A percentile compares a stretch with the other conserved stretches of the same genome.
Conservation (phyloP, 306 rosid genomes). For the Quillaja saponaria region DNA sequence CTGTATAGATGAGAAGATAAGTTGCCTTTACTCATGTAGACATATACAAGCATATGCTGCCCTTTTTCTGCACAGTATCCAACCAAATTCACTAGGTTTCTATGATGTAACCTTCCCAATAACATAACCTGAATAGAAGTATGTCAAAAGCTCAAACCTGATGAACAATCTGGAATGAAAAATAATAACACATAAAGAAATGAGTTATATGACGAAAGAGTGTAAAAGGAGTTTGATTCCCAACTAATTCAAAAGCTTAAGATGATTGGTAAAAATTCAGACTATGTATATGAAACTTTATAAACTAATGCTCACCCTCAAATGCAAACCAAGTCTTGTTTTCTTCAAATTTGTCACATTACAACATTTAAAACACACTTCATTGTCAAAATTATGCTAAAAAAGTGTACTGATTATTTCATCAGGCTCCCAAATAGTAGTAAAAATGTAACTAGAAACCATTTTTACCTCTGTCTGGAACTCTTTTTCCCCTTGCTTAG, state of each 20-base stretch:
- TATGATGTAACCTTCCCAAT: conserved; percentile 94
- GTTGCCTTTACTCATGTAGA: conserved; percentile 89
- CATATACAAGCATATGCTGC: conserved; percentile 87
- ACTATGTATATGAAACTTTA: too few species aligned
- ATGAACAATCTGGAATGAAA: background rate
- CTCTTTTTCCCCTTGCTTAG: conserved; percentile 98
- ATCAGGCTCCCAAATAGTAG: background rate
- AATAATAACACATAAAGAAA: conserved; percentile 24
- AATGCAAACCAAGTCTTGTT: background rate
- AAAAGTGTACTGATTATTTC: background rate
- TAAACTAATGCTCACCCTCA: too few species aligned
- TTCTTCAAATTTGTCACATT: conserved; percentile 12
- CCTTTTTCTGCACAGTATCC: conserved; percentile 94
- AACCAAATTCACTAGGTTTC: conserved; percentile 88
- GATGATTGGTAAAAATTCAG: conserved; percentile 1
- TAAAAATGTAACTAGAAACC: background rate
- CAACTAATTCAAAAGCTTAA: background rate
- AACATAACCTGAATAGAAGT: conserved; percentile 71
- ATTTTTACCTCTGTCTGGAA: conserved; percentile 86
- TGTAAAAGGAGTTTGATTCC: background rate
- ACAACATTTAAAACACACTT: background rate
- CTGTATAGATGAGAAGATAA: conserved; percentile 95
- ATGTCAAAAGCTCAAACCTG: conserved; percentile 19
- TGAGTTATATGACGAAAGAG: background rate
- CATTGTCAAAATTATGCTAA: conserved; percentile 10